Evolutionary conservation across 176 grass and related monocot genomes (phyloP), one percentile per base, ranked within the genome.

Genomic region (Cenchrus fungigraminus): DNA sequence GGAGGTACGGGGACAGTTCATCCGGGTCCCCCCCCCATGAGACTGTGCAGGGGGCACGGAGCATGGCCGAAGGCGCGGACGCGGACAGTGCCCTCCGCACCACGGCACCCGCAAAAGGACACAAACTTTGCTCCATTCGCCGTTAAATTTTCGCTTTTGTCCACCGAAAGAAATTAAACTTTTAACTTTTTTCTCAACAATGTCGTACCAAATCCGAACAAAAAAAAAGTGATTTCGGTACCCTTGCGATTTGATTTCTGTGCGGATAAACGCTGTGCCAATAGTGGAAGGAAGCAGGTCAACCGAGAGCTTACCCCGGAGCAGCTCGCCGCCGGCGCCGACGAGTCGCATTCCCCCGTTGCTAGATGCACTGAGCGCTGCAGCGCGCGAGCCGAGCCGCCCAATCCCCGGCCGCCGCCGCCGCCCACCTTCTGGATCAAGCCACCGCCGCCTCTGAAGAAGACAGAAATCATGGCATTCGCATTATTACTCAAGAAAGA

Each of bases 361-460:
- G 34, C 34, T 58, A 81, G 51, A 73, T 87, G 84, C 79, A 60
- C 46, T 62, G 73, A 32, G 71, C 79, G 82, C 49, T 86, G 82
- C 70, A 87, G 83, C 50, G 64, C 51, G 37, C 85, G 82, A 29
- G 67, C 84, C 6, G 20, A 58, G 50, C 66, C 82, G 8, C 31
- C 69, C 67, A 72, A 73, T 79, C 84, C 89, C 81, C 89, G 59
- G n/a, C 81, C 53, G 71, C 83, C 77, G 19, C 78, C 78, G 78
- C 73, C 78, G 28, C 73, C 88, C 16, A 32, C 82, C 87, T 79
- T 99, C 79, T 91, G 93, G 76, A 94, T 87, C 87, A 90, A 88
- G 51, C 85, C 31, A 32, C 31, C 83, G 31, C 83, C 83, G 22
- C 91, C 93, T 49, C 95, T 97, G 87, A 34, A 70, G 55, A 71